Percentiles rank a stretch among this genome's conserved stretches.
Conservation (phyloP, 768 basidiomycete genomes). For the Boletus tomentosulus region DNA sequence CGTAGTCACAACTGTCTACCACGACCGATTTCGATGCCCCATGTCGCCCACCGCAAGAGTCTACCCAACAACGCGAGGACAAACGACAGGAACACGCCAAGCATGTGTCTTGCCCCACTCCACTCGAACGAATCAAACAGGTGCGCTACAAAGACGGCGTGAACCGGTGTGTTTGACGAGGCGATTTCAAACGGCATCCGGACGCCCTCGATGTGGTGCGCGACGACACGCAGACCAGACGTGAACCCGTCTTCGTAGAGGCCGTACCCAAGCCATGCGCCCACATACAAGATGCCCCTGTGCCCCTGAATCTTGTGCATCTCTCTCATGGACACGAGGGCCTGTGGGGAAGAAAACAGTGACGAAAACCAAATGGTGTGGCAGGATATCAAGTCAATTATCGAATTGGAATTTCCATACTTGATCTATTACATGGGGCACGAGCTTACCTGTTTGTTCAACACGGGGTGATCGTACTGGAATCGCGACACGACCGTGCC, state of each 20-base stretch:
- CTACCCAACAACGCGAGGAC: neutral
- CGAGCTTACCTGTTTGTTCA: conserved; percentile 44
- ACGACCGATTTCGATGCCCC: neutral
- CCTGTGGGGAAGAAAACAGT: conserved; percentile 27
- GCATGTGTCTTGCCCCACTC: conserved; percentile 29
- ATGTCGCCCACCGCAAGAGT: neutral
- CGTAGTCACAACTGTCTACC: neutral
- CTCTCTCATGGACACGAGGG: conserved; percentile 49
- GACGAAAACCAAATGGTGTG: neutral
- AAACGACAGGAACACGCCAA: conserved; percentile 28
- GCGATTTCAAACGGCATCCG: conserved; percentile 39
- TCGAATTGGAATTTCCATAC: neutral
- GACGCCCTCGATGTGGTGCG: conserved; percentile 15
- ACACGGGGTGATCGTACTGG: conserved; percentile 66
- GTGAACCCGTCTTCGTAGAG: conserved; percentile 31
- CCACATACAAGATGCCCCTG: conserved; percentile 58
- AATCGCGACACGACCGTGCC: conserved; percentile 47
- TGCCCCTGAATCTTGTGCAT: conserved; percentile 56
- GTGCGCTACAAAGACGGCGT: conserved; percentile 20
- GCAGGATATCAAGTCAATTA: neutral
- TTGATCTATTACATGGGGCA: neutral
- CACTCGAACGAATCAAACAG: conserved; percentile 41
- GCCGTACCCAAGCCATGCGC: conserved; percentile 69
- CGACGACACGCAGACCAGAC: conserved; percentile 37
- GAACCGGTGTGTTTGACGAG: conserved; percentile 28